These are phyloP conservation scores for Aspergillus ustus DNA, from an alignment of 2,329 filamentous ascomycete species.

Conservation along the genomic window DNA sequence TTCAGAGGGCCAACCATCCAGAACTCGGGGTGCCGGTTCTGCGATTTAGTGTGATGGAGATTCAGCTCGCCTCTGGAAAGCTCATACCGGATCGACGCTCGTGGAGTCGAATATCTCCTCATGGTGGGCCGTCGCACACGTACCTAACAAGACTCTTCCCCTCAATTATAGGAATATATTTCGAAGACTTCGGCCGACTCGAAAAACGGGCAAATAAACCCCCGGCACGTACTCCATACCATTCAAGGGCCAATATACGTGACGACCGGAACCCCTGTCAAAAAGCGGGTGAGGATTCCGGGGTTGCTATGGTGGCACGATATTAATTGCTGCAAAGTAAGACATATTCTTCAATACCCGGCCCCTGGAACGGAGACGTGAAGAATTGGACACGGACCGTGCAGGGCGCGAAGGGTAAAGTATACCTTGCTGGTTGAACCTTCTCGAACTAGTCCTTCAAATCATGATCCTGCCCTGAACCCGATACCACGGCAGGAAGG, in stretches of 20 bases:
- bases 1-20: neutral
- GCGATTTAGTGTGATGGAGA: neutral
- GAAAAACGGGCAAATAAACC: too few species aligned
- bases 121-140: neutral
- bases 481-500: neutral
- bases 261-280: too few species aligned
- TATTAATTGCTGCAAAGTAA: neutral
- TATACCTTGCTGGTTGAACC: neutral
- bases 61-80: slow-evolving; percentile 1
- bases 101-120: neutral
- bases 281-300: too few species aligned
- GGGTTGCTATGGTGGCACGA: neutral
- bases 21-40: neutral
- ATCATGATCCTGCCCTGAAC: slow-evolving; percentile 2
- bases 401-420: neutral
- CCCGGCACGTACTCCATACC: too few species aligned
- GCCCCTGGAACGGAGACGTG: neutral
- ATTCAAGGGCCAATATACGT: too few species aligned
- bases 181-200: too few species aligned
- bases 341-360: neutral
- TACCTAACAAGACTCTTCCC: neutral
- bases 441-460: neutral
- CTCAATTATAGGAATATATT: too few species aligned
- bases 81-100: slow-evolving; percentile 4
- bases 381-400: neutral